These are phyloP conservation scores for Fusarium continuum DNA, from an alignment of 2,329 filamentous ascomycete species.

Conservation along the genomic window DNA sequence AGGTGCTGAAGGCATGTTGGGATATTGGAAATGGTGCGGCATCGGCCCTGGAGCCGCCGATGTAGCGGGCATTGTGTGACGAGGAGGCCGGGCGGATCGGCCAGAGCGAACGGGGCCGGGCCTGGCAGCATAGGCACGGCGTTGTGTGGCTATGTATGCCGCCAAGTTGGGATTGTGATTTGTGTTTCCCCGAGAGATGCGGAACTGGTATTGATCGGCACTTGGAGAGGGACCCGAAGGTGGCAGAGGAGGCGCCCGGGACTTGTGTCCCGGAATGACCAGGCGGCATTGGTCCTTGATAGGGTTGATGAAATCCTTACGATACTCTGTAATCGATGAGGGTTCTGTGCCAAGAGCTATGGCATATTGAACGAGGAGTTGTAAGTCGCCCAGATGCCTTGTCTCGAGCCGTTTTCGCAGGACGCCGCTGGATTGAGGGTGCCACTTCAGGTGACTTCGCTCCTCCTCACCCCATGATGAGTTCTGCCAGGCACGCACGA, in stretches of 20 bases:
- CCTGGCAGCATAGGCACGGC: constrained; percentile 46
- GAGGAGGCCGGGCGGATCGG: constrained; percentile 45
- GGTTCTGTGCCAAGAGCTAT: constrained; percentile 51
- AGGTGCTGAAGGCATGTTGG: constrained; percentile 31
- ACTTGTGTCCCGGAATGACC: constrained; percentile 49
- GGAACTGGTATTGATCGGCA: constrained; percentile 49
- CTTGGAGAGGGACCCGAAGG: constrained; percentile 41
- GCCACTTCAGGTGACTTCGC: constrained; percentile 51
- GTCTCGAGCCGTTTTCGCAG: constrained; percentile 57
- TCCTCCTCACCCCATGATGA: constrained; percentile 49
- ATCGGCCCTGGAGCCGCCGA: constrained; percentile 26
- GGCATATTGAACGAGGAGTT: constrained; percentile 52
- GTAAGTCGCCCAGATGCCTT: constrained; percentile 53
- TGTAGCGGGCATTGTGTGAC: constrained; percentile 34
- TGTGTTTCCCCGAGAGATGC: constrained; percentile 49
- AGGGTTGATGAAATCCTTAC: constrained; percentile 49
- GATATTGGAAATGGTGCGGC: constrained; percentile 40
- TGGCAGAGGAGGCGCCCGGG: constrained; percentile 34
- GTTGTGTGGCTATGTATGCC: constrained; percentile 49
- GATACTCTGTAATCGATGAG: constrained; percentile 41
- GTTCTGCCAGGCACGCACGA: constrained; percentile 51
- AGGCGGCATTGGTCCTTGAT: constrained; percentile 49
- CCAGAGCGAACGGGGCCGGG: constrained; percentile 44
- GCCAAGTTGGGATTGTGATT: constrained; percentile 49
- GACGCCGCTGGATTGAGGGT: constrained; percentile 53